Base-by-base conservation (phyloP, 345 rosid genomes). In the Reutealis trisperma region DNA sequence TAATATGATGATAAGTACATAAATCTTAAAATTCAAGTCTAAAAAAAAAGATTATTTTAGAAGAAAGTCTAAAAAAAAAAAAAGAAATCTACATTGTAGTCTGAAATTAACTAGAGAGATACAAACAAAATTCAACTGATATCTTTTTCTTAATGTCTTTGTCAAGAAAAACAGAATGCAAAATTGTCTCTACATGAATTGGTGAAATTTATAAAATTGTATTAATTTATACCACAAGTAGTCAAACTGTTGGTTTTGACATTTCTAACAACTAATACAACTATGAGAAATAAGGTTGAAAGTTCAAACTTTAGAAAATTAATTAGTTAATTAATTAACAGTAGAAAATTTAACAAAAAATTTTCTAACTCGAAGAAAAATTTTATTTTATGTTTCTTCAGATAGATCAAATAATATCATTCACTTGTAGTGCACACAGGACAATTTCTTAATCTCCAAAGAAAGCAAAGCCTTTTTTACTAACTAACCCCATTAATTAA, bases 381-480 rank as follows among this genome's bases (percentile, higher is more conserved):
- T 37, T 37, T 4, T 37, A 4, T 37, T 37, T 0, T 37, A 7
- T 37, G 41, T 37, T 37, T 37, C 41, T 37, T 37, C 6, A 37
- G 41, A 37, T 37, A 37, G 41, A 37, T 44, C 61, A 37, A 58
- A 72, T 37, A 37, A 37, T 3, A 37, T 22, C 12, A 9, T 58
- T 59, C 54, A 58, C 54, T 57, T 42, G 66, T 25, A 61, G 2
- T 61, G 42, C 25, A 61, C 27, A 19, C 18, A 64, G 24, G 32
- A 14, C 61, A 67, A 70, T 68, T 77, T 63, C 68, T 66, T 69
- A 67, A 79, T 70, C 73, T 76, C 74, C 68, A 79, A 70, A 64
- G 72, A 61, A 74, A 76, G 70, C 32, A 55, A 75, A 57, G 57
- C 14, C 67, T 77, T 58, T 21, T 59, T n/a, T 21, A 64, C 70